These are phyloP conservation scores for Stephanocyclus meneghinianus DNA, from an alignment of 352 stramenopile genomes.

Conservation along the genomic window DNA sequence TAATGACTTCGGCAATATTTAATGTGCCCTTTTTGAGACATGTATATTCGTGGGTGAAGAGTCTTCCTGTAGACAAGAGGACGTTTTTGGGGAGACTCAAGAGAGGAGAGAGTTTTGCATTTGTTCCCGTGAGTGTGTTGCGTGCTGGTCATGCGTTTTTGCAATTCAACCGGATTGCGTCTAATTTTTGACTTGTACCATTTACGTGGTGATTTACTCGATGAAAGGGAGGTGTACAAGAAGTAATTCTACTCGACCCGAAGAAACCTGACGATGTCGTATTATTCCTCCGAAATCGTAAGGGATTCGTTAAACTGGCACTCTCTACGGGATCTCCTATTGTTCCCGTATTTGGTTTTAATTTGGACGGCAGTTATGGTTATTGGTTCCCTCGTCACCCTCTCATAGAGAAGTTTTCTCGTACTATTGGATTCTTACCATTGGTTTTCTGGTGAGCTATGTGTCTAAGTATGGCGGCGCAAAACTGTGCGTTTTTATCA, in stretches of 20 bases:
- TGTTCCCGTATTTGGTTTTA: slow-evolving; percentile 66
- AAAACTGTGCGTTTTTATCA: not conserved
- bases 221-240: slow-evolving; percentile 58
- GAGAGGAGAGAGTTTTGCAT: slow-evolving; percentile 49
- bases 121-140: slow-evolving; percentile 40
- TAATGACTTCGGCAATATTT: slow-evolving; percentile 61
- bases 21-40: slow-evolving; percentile 60
- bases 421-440: slow-evolving; percentile 47
- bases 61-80: slow-evolving; percentile 44
- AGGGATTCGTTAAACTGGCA: slow-evolving; percentile 71
- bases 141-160: not conserved
- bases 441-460: slow-evolving; percentile 42
- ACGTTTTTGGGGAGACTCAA: slow-evolving; percentile 57
- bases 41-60: slow-evolving; percentile 56
- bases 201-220: not conserved
- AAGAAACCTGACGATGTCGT: slow-evolving; percentile 47
- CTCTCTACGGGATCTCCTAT: slow-evolving; percentile 55
- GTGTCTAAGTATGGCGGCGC: no score
- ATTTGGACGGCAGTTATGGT: slow-evolving; percentile 55
- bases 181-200: not conserved
- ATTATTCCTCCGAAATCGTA: slow-evolving; percentile 57
- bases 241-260: slow-evolving; percentile 58
- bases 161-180: not conserved
- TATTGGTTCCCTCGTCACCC: slow-evolving; percentile 52
- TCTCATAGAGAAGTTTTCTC: slow-evolving; percentile 48